Percentiles rank a stretch among this genome's conserved stretches.
These are phyloP conservation scores for Fusarium sp. DNA, from an alignment of 2,329 filamentous ascomycete species.

Conservation along the genomic window DNA sequence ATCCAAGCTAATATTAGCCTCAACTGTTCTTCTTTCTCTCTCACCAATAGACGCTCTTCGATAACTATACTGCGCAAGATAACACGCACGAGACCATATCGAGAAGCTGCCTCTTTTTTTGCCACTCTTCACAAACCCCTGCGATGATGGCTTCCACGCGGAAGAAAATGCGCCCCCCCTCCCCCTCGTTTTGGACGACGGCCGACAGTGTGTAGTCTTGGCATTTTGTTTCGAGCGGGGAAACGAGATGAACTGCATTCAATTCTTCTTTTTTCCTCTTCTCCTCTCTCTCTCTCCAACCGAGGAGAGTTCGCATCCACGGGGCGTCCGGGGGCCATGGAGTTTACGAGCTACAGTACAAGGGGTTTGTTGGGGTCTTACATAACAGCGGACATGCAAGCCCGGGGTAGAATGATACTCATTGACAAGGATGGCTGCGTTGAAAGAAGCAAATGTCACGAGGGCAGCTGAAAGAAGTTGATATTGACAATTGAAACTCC, in stretches of 20 bases:
- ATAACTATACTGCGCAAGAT: slow-evolving; percentile 1
- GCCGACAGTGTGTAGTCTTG: slow-evolving; percentile 22
- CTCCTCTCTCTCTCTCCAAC: neutral
- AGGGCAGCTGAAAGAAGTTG: neutral
- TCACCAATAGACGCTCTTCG: slow-evolving; percentile 3
- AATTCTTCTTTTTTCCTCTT: neutral
- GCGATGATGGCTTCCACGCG: neutral
- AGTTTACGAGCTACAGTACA: neutral
- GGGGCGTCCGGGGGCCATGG: neutral
- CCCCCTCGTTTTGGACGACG: slow-evolving; percentile 23
- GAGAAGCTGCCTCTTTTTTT: slow-evolving; percentile 2
- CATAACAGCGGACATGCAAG: slow-evolving; percentile 4
- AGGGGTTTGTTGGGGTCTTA: neutral
- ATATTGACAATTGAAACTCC: slow-evolving; percentile 1
- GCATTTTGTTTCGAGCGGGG: slow-evolving; percentile 13
- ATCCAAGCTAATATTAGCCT: neutral
- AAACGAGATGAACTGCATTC: neutral
- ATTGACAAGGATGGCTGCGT: neutral
- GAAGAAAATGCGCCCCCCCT: slow-evolving; percentile 15
- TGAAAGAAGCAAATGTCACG: slow-evolving; percentile 7
- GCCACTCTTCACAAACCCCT: neutral
- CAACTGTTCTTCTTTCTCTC: neutral
- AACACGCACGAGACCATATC: slow-evolving; percentile 33
- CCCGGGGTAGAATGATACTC: neutral
- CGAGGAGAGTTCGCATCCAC: slow-evolving; percentile 4